Evolutionary conservation across 176 grass and related monocot species (phyloP).

Genomic region (Carex pumila): DNA sequence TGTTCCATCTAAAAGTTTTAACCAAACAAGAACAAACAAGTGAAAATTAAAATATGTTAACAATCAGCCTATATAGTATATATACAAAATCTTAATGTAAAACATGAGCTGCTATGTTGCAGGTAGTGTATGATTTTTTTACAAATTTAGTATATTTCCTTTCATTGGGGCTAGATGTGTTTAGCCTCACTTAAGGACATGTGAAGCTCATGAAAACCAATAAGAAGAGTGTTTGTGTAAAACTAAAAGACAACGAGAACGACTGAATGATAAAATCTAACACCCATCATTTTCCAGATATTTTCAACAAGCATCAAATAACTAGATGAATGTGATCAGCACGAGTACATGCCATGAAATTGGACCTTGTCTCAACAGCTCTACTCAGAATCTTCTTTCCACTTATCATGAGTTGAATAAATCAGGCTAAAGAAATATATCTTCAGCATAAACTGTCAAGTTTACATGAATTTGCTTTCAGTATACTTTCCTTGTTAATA

Average conservation of each 20-base stretch:
- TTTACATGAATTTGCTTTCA: background rate
- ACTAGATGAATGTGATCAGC: background rate
- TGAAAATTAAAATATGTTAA: background rate
- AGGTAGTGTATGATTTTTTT: background rate
- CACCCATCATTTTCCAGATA: background rate
- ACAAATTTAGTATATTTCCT: background rate
- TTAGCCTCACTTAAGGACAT: background rate
- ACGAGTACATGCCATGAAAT: background rate
- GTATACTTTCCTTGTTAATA: background rate
- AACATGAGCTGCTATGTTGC: background rate
- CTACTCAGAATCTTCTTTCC: background rate
- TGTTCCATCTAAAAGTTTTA: slow-evolving; percentile 67
- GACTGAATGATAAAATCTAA: background rate
- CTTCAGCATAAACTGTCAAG: background rate
- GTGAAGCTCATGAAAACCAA: background rate
- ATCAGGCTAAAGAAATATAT: background rate
- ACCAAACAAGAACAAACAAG: slow-evolving; percentile 1
- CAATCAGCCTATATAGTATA: background rate
- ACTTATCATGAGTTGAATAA: background rate
- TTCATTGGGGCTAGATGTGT: background rate
- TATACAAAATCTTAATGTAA: background rate
- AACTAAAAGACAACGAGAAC: background rate
- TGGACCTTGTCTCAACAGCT: background rate
- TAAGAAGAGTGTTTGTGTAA: background rate
- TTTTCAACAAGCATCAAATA: background rate